Evolutionary conservation across 257 asterid species (phyloP).

Genomic region (Gentiana dahurica): DNA sequence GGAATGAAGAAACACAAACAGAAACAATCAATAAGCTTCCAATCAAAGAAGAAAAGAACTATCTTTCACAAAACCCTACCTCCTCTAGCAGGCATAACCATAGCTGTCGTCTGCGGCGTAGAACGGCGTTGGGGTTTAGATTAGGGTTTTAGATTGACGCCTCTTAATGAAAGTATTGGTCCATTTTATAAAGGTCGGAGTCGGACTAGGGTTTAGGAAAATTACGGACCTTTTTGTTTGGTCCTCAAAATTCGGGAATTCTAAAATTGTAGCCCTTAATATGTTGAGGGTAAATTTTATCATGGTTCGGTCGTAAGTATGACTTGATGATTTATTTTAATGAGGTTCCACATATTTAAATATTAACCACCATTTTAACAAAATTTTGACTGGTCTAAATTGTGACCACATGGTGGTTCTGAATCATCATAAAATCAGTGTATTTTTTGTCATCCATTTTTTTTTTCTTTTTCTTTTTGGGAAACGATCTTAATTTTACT

Average conservation of each 20-base stretch:
- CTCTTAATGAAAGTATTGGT: neutral
- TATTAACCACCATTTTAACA: too few species aligned
- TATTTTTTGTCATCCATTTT: too few species aligned
- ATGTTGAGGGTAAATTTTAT: neutral
- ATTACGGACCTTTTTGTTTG: neutral
- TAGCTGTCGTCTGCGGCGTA: neutral
- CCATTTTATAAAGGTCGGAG: too few species aligned
- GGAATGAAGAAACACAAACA: too few species aligned
- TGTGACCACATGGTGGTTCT: too few species aligned
- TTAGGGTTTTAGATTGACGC: slow-evolving; percentile 7
- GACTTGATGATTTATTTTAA: too few species aligned
- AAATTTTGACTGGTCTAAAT: too few species aligned
- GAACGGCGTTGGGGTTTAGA: neutral
- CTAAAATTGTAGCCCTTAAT: neutral
- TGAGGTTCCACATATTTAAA: too few species aligned
- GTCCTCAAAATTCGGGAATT: neutral
- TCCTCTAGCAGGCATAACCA: slow-evolving; percentile 20
- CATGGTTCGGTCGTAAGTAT: too few species aligned
- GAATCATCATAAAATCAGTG: too few species aligned
- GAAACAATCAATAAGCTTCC: neutral
- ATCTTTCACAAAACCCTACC: slow-evolving; percentile 1
- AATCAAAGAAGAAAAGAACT: neutral
- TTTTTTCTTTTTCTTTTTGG: too few species aligned
- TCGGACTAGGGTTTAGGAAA: slow-evolving; percentile 12
- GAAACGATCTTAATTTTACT: too few species aligned